Evolutionary conservation across 345 rosid species (phyloP), one percentile per base, ranked within the genome.

Genomic region (Arabis alpina): DNA sequence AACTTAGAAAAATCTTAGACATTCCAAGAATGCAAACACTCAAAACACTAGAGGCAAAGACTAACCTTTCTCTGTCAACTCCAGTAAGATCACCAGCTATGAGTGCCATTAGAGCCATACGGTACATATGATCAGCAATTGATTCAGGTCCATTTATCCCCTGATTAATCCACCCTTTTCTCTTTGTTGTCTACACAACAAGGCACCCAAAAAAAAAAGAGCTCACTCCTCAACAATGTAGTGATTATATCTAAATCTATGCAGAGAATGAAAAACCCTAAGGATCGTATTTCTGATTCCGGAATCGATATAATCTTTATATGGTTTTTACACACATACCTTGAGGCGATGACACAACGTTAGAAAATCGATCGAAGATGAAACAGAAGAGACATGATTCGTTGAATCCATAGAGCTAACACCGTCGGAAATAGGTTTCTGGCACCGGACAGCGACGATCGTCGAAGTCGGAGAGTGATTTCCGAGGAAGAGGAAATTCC

Each of bases 151-250:
- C 86, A 54, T 81, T 80, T 15, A 93, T 84, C 54, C 87, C 98
- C 71, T 91, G 88, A 77, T 87, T 87, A 42, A 93, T 82, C 98
- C 98, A 93, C 53, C 97, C 98, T 68, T 89, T 84, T 71, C 98
- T 87, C 78, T 93, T 93, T 9, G 98, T 93, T 10, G 94, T 89
- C 98, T 93, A 62, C 59, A 42, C 48, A 37, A 30, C 11, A 10
- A 43, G 4, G 11, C 9, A 59, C 23, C 57, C 6, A 59, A 9
- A 25, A 66, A 34, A 5, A 32, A 32, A 41, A 19, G 10, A 37
- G 1, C 41, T 66, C 70, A 47, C 55, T 55, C 69, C 16, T 54
- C 41, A 1, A 73, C 15, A 62, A 32, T 42, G 12, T 25, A 13
- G 30, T 28, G 4, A 5, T 48, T 11, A 1, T 30, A 19, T 42